phyloP scores from a whole-genome alignment of 352 stramenopile species.

The Achlya hypogyna region DNA sequence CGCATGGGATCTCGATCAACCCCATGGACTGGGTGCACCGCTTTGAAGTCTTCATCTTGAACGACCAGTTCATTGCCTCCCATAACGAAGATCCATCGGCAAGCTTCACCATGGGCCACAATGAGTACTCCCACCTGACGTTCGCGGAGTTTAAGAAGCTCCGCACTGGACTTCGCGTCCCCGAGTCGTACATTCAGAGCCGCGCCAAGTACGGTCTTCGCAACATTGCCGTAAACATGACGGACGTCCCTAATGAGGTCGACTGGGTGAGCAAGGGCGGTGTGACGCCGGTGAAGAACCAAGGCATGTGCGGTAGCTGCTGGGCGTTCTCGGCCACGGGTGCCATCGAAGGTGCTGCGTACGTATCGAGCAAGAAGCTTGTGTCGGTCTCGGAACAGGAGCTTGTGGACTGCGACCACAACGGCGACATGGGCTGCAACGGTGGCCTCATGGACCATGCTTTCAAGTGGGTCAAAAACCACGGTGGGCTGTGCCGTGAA shows the following conservation, averaged over 20 bases:
- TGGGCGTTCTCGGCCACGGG: constrained; percentile 98
- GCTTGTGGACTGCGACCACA: constrained; percentile 95
- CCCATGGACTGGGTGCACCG: constrained; percentile 23
- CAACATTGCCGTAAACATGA: background rate
- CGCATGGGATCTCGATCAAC: constrained; percentile 17
- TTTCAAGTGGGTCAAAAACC: constrained; percentile 91
- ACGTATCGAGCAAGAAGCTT: constrained; percentile 87
- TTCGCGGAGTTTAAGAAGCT: constrained; percentile 26
- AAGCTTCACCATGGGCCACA: constrained; percentile 28
- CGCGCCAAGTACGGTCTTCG: background rate
- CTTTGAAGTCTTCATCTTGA: constrained; percentile 25
- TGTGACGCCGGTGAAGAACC: constrained; percentile 88
- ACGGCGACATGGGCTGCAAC: constrained; percentile 93
- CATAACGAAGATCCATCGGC: constrained; percentile 18
- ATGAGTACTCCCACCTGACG: constrained; percentile 28
- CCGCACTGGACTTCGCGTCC: constrained; percentile 22
- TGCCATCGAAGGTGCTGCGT: constrained; percentile 95
- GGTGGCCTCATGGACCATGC: constrained; percentile 97
- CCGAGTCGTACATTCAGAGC: constrained; percentile 19
- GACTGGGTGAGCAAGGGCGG: constrained; percentile 22
- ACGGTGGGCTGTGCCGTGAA: constrained; percentile 90
- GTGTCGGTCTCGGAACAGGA: constrained; percentile 95
- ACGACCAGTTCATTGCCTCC: constrained; percentile 26
- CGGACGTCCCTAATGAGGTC: constrained; percentile 27
- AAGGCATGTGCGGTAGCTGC: constrained; percentile 84